Evolutionary conservation across 1,284 basidiomycete genomes (phyloP).

Genomic region (Melampsora allii-populina): DNA sequence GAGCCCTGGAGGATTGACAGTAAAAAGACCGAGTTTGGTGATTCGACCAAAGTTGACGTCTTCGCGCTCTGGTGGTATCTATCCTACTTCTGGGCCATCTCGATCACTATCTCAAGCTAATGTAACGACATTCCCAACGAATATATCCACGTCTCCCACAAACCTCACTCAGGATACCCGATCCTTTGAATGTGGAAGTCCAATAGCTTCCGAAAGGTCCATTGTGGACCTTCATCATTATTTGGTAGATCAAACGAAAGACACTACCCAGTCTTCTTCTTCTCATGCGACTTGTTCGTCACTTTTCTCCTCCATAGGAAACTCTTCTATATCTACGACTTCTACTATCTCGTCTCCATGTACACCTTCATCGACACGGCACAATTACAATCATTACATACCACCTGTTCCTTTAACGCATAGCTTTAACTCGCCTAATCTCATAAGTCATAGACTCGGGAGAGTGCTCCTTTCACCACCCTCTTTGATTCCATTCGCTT

Average conservation of each 20-base stretch:
- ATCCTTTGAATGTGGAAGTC: neutral
- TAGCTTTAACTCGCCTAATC: neutral
- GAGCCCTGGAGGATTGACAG: constrained; percentile 18
- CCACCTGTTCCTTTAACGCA: constrained; percentile 15
- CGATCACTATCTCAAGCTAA: neutral
- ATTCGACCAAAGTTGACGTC: constrained; percentile 34
- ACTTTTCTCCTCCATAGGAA: constrained; percentile 27
- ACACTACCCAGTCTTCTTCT: constrained; percentile 10
- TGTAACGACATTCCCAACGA: neutral
- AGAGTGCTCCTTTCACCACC: neutral
- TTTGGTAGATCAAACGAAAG: constrained; percentile 14
- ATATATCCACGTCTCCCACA: neutral
- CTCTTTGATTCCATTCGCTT: neutral
- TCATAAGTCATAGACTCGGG: neutral
- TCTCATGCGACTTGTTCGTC: constrained; percentile 17
- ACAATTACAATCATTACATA: constrained; percentile 17
- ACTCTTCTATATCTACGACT: constrained; percentile 16
- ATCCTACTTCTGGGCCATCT: constrained; percentile 3
- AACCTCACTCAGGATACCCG: neutral
- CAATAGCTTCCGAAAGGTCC: neutral
- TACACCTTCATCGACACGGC: constrained; percentile 26
- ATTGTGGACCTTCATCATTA: neutral
- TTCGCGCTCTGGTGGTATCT: constrained; percentile 8
- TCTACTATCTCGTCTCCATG: constrained; percentile 30
- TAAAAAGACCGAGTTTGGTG: constrained; percentile 30